Percentiles rank a stretch among this genome's conserved stretches.
Evolutionary conservation across 1,139 yeast species (phyloP).

Genomic region (Geotrichum histeridarum): DNA sequence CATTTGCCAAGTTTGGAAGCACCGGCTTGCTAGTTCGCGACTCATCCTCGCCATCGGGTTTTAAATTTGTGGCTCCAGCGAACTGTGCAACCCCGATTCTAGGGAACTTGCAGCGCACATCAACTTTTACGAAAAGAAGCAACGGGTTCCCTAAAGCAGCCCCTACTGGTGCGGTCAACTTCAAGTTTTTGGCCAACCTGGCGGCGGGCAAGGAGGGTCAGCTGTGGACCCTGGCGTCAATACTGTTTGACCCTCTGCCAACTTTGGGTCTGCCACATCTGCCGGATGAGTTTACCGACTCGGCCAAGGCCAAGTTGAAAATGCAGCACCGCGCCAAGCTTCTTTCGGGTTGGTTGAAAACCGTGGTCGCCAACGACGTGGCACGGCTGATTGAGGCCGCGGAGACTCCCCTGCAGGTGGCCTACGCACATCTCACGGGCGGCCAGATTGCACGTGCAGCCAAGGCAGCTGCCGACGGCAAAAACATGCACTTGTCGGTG

Average conservation of each 20-base stretch:
- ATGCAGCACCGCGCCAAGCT: slow-evolving; percentile 44
- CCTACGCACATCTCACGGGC: slow-evolving; percentile 51
- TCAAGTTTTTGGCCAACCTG: slow-evolving; percentile 20
- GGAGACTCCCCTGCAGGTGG: slow-evolving; percentile 44
- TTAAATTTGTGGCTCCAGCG: not conserved
- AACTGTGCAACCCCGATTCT: not conserved
- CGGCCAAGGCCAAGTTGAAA: slow-evolving; percentile 33
- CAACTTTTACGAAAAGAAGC: slow-evolving; percentile 9
- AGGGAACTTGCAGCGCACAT: not conserved
- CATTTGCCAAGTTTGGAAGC: slow-evolving; percentile 26
- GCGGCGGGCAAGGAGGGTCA: slow-evolving; percentile 20
- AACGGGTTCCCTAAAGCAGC: slow-evolving; percentile 24
- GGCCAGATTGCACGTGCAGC: slow-evolving; percentile 63
- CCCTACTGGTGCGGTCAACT: slow-evolving; percentile 22
- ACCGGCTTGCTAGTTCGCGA: slow-evolving; percentile 20
- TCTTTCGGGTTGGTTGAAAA: slow-evolving; percentile 56
- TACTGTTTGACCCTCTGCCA: slow-evolving; percentile 49
- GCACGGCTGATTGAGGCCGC: slow-evolving; percentile 22
- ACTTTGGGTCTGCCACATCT: slow-evolving; percentile 28
- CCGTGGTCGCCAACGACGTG: slow-evolving; percentile 48
- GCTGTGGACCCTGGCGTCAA: slow-evolving; percentile 51
- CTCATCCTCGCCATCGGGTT: slow-evolving; percentile 13
- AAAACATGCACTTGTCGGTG: slow-evolving; percentile 64
- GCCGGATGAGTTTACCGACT: slow-evolving; percentile 27
- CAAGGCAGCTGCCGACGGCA: slow-evolving; percentile 50